phyloP scores from a whole-genome alignment of 2,329 filamentous ascomycete genomes.

The Arthrobotrys iridis region DNA sequence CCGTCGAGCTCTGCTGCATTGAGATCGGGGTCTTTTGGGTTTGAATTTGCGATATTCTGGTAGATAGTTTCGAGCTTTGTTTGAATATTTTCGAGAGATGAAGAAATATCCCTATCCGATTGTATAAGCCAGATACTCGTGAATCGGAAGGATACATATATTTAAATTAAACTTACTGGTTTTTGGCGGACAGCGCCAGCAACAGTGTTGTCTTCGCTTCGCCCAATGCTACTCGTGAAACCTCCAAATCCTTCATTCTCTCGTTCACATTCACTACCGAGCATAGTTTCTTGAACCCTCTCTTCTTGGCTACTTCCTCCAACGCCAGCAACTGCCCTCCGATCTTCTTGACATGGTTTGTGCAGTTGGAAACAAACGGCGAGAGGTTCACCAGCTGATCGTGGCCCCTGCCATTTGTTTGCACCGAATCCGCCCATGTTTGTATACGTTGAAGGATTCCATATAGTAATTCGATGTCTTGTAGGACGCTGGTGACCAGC shows the following conservation, averaged over 20 bases:
- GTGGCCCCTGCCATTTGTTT: not conserved
- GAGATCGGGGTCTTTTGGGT: not conserved
- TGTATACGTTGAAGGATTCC: not conserved
- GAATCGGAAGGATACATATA: not conserved
- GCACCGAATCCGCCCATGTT: not conserved
- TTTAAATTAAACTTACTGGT: slow-evolving; percentile 14
- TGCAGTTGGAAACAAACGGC: slow-evolving; percentile 10
- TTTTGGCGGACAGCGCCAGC: slow-evolving; percentile 1
- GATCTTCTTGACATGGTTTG: not conserved
- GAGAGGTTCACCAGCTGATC: not conserved
- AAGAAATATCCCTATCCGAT: not conserved
- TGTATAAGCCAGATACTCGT: no score
- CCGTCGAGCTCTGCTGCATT: not conserved
- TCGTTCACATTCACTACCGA: not conserved
- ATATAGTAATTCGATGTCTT: slow-evolving; percentile 14
- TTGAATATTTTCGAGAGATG: slow-evolving; percentile 6
- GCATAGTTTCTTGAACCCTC: not conserved
- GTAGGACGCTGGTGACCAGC: not conserved
- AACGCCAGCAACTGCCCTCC: slow-evolving; percentile 10
- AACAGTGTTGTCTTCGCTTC: slow-evolving; percentile 8
- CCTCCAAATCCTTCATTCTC: not conserved
- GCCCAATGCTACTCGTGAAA: not conserved
- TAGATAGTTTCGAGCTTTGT: slow-evolving; percentile 4
- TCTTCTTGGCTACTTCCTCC: slow-evolving; percentile 1
- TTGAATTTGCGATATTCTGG: not conserved